Conservation (phyloP, 148 eudicot species). For the Mesembryanthemum crystallinum region DNA sequence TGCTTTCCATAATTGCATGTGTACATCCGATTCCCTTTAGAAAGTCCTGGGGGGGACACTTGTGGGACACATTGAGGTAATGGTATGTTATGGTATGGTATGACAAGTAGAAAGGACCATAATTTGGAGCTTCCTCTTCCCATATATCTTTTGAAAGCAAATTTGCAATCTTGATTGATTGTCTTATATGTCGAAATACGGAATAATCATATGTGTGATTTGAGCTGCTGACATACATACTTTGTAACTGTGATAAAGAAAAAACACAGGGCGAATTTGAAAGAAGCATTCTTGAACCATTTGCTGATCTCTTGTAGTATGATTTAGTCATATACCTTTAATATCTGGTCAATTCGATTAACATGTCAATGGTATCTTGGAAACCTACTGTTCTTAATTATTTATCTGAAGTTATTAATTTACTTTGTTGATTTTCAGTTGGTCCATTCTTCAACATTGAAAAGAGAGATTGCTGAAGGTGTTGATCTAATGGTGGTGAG, state of each 20-base stretch:
- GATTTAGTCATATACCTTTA: background rate
- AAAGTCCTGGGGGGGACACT: too few species aligned
- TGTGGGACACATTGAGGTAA: too few species aligned
- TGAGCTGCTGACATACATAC: background rate
- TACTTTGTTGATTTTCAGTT: slow-evolving; percentile 41
- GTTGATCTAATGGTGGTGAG: slow-evolving; percentile 97
- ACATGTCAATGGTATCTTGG: background rate
- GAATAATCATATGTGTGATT: background rate
- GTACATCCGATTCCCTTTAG: too few species aligned
- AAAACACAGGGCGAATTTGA: background rate
- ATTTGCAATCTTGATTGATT: background rate
- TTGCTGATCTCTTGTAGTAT: slow-evolving; percentile 2
- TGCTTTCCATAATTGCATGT: too few species aligned
- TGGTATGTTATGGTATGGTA: background rate
- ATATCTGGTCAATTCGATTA: background rate
- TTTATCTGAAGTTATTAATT: slow-evolving; percentile 4
- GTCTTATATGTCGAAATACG: background rate
- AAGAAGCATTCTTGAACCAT: background rate
- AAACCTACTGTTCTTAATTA: background rate
- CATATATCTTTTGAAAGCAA: background rate
- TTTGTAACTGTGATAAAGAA: background rate
- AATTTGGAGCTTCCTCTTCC: background rate
- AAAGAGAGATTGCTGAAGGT: slow-evolving; percentile 95
- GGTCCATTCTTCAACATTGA: slow-evolving; percentile 84
- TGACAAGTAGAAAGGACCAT: background rate